phyloP scores from a whole-genome alignment of 2,329 filamentous ascomycete genomes.

The Madurella mycetomatis region DNA sequence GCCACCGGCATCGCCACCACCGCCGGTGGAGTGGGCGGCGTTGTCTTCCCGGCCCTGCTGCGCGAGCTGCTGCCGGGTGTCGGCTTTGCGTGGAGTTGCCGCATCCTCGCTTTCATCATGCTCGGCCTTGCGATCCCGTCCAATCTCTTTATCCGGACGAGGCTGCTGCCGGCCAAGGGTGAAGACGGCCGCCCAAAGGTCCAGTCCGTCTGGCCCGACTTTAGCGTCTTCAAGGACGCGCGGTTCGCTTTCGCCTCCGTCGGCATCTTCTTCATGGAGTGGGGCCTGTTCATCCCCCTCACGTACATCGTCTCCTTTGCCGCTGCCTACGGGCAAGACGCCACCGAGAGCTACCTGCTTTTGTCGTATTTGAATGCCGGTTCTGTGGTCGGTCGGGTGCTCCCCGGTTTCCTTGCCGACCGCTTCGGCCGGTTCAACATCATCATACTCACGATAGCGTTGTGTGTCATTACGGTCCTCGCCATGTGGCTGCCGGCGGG shows the following conservation, averaged over 20 bases:
- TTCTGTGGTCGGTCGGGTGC: conserved; percentile 69
- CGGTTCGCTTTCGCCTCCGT: conserved; percentile 57
- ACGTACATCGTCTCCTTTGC: conserved; percentile 74
- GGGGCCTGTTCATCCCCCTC: conserved; percentile 67
- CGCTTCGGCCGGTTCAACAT: conserved; percentile 75
- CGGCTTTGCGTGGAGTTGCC: conserved; percentile 47
- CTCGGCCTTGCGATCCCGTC: conserved; percentile 44
- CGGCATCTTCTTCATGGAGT: conserved; percentile 67
- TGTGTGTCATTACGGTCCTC: conserved; percentile 52
- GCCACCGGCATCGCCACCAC: conserved; percentile 79
- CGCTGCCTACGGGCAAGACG: conserved; percentile 54
- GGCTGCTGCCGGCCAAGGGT: conserved; percentile 45
- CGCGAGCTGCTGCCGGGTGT: conserved; percentile 42
- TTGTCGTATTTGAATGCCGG: conserved; percentile 79
- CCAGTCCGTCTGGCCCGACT: conserved; percentile 49
- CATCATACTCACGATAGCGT: conserved; percentile 62
- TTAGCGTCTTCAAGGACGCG: conserved; percentile 56
- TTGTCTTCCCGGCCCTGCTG: conserved; percentile 53
- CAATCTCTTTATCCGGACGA: conserved; percentile 47
- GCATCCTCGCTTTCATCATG: conserved; percentile 48
- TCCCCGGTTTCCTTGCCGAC: conserved; percentile 74
- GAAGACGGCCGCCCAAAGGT: conserved; percentile 32
- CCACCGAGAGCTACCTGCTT: conserved; percentile 64
- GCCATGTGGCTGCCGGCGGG: conserved; percentile 67
- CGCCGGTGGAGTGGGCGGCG: conserved; percentile 65